These are phyloP conservation scores for Lactifluus pinguis DNA, from an alignment of 768 basidiomycete species.

Conservation along the genomic window DNA sequence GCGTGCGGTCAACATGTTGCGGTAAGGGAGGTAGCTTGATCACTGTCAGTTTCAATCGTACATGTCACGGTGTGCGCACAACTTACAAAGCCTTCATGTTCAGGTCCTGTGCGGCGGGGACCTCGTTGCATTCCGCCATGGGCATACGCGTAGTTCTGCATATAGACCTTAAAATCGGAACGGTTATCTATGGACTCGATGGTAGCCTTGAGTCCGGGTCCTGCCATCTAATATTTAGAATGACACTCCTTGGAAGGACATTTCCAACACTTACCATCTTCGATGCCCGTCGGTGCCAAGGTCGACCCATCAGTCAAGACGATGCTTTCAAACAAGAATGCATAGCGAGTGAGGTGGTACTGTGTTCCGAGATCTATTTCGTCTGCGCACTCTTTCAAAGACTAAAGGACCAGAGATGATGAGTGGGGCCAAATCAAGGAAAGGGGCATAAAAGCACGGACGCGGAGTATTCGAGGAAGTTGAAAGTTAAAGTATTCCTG, in stretches of 20 bases:
- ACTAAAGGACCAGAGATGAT: conserved; percentile 32
- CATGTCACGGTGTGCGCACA: conserved; percentile 5
- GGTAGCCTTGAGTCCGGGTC: conserved; percentile 72
- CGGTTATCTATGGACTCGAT: conserved; percentile 92
- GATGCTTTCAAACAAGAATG: conserved; percentile 88
- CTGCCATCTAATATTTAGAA: conserved; percentile 25
- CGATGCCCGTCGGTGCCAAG: conserved; percentile 52
- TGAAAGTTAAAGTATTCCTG: conserved; percentile 99
- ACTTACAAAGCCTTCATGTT: conserved; percentile 90
- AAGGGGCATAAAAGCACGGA: conserved; percentile 34
- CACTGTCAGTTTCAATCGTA: not conserved
- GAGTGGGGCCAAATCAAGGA: not conserved
- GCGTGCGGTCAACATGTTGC: conserved; percentile 40
- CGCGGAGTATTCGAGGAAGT: conserved; percentile 84
- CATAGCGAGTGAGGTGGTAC: conserved; percentile 92
- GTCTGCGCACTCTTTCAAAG: conserved; percentile 89
- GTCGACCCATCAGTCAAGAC: conserved; percentile 83
- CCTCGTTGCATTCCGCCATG: conserved; percentile 58
- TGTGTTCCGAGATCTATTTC: conserved; percentile 98
- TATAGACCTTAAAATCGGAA: conserved; percentile 89
- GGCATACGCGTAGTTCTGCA: conserved; percentile 96
- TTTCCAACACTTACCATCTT: conserved; percentile 44
- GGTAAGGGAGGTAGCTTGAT: conserved; percentile 16
- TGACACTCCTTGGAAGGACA: not conserved
- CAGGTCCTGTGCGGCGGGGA: conserved; percentile 82